Conservation (phyloP, 2,329 filamentous ascomycete genomes). For the Ophiostoma piceae region DNA sequence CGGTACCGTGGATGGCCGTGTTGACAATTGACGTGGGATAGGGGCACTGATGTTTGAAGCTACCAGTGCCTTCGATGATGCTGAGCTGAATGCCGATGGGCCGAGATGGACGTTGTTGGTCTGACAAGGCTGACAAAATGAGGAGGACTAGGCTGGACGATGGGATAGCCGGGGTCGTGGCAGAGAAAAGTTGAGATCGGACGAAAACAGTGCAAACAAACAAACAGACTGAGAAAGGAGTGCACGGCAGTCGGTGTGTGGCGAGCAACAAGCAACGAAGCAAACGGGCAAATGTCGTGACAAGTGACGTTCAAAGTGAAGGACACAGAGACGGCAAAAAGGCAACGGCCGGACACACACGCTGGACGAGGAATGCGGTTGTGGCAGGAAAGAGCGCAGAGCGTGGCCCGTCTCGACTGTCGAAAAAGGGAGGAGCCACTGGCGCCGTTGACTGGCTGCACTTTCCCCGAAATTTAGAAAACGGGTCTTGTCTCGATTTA, state of each 20-base stretch:
- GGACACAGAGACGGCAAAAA: not conserved
- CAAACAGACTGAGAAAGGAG: not conserved
- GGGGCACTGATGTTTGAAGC: not conserved
- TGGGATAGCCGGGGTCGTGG: not conserved
- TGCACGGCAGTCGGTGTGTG: not conserved
- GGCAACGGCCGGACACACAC: not conserved
- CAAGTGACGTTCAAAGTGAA: not conserved
- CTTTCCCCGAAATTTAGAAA: constrained; percentile 17
- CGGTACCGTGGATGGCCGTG: not conserved
- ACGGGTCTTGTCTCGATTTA: constrained; percentile 14
- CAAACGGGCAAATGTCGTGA: not conserved
- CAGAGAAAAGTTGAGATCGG: not conserved
- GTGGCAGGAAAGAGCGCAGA: constrained; percentile 19
- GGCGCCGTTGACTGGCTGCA: constrained; percentile 4
- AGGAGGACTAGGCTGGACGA: not conserved
- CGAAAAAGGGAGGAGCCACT: constrained; percentile 20
- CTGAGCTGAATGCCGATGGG: not conserved
- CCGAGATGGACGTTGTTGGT: not conserved
- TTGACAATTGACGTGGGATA: not conserved
- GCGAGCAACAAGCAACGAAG: not conserved
- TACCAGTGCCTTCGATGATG: not conserved
- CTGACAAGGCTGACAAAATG: not conserved
- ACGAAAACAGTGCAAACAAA: not conserved
- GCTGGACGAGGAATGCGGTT: constrained; percentile 9
- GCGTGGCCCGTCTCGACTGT: constrained; percentile 7